phyloP scores from a whole-genome alignment of 1,284 basidiomycete genomes.

The Lentinus polychrous region DNA sequence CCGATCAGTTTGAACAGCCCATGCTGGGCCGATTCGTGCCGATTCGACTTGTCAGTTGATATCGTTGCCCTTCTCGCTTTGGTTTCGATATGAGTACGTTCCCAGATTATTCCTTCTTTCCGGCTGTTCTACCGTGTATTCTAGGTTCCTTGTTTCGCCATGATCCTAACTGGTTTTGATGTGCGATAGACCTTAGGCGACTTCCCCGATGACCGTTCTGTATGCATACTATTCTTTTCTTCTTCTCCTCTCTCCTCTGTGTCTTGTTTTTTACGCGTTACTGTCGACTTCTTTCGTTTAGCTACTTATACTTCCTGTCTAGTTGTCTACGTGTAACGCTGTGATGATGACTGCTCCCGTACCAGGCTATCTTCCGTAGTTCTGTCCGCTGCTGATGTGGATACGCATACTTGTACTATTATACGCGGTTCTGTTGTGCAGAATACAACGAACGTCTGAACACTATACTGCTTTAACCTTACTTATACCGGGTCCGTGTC shows the following conservation, averaged over 20 bases:
- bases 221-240: constrained; percentile 4
- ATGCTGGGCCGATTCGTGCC: no score
- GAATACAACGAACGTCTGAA: no score
- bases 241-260: constrained; percentile 1
- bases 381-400: not conserved
- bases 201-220: not conserved
- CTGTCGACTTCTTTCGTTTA: not conserved
- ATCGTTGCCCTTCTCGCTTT: not conserved
- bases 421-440: no score
- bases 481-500: no score
- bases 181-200: not conserved
- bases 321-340: not conserved
- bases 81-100: no score
- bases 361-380: constrained; percentile 1
- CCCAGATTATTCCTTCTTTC: no score
- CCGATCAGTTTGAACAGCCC: not conserved
- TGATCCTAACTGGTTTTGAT: not conserved
- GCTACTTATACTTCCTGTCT: constrained; percentile 1
- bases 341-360: constrained; percentile 3
- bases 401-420: not conserved
- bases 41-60: not conserved
- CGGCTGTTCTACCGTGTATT: no score
- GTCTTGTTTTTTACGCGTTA: not conserved
- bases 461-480: no score
- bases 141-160: not conserved